phyloP scores from a whole-genome alignment of 1,139 yeast species.

The Nakaseomyces kungkrabaensis region DNA sequence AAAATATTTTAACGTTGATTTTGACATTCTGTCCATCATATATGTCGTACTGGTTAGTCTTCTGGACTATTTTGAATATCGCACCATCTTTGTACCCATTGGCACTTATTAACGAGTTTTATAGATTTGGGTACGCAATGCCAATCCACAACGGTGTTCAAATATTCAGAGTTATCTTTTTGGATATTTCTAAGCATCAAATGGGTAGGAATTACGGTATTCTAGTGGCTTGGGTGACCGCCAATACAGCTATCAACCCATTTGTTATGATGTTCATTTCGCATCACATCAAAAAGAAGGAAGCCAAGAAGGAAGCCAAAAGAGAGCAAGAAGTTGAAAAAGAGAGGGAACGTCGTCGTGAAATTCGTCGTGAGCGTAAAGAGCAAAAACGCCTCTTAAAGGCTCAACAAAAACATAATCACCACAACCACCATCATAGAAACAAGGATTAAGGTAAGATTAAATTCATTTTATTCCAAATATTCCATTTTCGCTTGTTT shows the following conservation, averaged over 20 bases:
- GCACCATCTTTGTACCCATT: conserved; percentile 50
- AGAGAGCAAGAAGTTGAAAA: background rate
- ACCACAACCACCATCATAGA: background rate
- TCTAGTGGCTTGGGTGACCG: conserved; percentile 47
- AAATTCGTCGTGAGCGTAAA: background rate
- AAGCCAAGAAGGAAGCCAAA: background rate
- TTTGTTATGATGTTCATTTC: conserved; percentile 34
- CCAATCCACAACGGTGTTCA: conserved; percentile 56
- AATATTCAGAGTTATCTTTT: conserved; percentile 46
- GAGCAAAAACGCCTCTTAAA: background rate
- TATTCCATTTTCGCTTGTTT: too few relatives aligned
- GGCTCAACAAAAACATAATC: background rate
- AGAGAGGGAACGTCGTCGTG: conserved; percentile 1
- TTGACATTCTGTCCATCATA: conserved; percentile 40
- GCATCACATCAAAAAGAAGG: background rate
- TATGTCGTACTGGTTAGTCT: conserved; percentile 49
- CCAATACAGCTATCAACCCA: conserved; percentile 40
- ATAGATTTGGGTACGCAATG: conserved; percentile 53
- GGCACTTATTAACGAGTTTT: conserved; percentile 43
- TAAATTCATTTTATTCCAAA: background rate
- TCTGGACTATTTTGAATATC: conserved; percentile 50
- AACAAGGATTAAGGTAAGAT: background rate
- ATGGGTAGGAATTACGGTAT: conserved; percentile 53
- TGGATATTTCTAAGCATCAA: conserved; percentile 45
- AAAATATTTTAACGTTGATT: conserved; percentile 42